Conservation (phyloP, 2,329 filamentous ascomycete species). For the Bertia moriformis region DNA sequence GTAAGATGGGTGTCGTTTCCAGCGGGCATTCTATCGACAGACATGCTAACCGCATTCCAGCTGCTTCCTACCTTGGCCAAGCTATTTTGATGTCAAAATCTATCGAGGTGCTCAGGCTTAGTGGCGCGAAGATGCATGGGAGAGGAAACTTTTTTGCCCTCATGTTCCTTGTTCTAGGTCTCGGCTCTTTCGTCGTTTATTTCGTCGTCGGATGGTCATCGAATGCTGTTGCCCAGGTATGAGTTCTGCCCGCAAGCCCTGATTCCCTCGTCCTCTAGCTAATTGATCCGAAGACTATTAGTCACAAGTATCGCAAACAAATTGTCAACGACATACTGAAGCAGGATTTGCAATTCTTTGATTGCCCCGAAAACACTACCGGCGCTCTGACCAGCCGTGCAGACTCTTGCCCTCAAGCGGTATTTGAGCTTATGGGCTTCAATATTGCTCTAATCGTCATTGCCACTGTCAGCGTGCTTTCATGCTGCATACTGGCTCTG, state of each 20-base stretch:
- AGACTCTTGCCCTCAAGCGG: conserved; percentile 38
- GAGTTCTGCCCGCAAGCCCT: no score
- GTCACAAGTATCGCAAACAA: no score
- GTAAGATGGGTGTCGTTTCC: no score
- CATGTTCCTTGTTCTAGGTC: conserved; percentile 37
- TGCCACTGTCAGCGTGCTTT: conserved; percentile 21
- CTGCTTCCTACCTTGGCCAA: no score
- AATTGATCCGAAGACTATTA: no score
- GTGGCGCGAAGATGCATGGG: no score
- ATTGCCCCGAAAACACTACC: conserved; percentile 41
- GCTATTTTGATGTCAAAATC: no score
- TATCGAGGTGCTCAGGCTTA: no score
- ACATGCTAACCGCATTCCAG: no score
- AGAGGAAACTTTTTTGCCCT: conserved; percentile 38
- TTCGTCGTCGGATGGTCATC: conserved; percentile 18
- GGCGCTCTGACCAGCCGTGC: conserved; percentile 43
- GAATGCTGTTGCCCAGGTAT: conserved; percentile 16
- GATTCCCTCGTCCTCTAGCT: background rate
- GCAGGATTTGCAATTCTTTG: no score
- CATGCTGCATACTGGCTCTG: conserved; percentile 21
- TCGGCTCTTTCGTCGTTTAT: conserved; percentile 28
- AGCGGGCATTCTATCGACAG: no score
- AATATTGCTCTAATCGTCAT: conserved; percentile 26
- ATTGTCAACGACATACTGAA: no score
- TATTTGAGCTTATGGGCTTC: conserved; percentile 34